A percentile compares a stretch with the other conserved stretches of the same genome.
Conservation (phyloP, 2,329 filamentous ascomycete species). For the Xylariales sp. region DNA sequence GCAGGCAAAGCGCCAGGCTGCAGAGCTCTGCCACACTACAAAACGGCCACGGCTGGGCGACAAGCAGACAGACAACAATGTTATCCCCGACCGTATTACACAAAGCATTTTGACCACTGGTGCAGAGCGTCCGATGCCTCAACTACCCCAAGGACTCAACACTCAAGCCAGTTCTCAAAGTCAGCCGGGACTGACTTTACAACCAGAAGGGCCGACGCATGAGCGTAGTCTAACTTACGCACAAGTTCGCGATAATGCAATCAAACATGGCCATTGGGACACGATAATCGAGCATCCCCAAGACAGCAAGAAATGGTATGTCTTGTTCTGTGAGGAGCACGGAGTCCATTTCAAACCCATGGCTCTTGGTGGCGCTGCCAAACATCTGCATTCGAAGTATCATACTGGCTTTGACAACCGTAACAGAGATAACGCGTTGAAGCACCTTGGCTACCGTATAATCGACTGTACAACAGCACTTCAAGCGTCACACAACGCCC, state of each 20-base stretch:
- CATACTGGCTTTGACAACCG: slow-evolving; percentile 26
- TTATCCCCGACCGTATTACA: no score
- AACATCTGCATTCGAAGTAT: slow-evolving; percentile 27
- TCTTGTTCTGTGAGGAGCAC: slow-evolving; percentile 35
- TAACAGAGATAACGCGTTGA: slow-evolving; percentile 22
- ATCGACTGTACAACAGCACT: slow-evolving; percentile 24
- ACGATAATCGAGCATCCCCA: slow-evolving; percentile 22
- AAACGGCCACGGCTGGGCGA: no score
- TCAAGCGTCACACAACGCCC: slow-evolving; percentile 27
- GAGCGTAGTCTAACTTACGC: no score
- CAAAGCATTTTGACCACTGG: no score
- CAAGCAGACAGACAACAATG: no score
- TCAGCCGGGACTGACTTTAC: no score
- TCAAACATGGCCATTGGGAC: slow-evolving; percentile 13
- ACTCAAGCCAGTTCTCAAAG: no score
- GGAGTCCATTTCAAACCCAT: slow-evolving; percentile 28
- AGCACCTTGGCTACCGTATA: slow-evolving; percentile 28
- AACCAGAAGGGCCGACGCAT: no score
- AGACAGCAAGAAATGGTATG: slow-evolving; percentile 25
- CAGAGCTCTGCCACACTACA: no score
- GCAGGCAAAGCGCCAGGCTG: no score
- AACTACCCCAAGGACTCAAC: no score
- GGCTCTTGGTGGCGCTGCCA: slow-evolving; percentile 30
- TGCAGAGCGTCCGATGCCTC: no score
- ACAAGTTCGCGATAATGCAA: slow-evolving; percentile 11